Evolutionary conservation across 768 basidiomycete genomes (phyloP).

Genomic region (Gymnopilus junonius): DNA sequence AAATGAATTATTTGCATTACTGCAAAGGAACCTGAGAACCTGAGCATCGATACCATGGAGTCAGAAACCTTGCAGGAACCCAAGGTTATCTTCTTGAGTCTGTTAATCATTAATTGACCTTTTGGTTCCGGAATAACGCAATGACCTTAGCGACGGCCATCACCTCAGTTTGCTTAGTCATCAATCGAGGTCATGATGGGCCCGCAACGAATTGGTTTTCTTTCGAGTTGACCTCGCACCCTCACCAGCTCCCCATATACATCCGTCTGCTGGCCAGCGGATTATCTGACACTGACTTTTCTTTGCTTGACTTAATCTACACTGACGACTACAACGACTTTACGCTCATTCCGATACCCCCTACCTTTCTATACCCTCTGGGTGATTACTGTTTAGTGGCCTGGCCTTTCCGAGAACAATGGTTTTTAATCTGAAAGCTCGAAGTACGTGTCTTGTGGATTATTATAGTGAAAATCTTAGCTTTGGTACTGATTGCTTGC

Average conservation of each 20-base stretch:
- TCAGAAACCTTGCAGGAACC: no score
- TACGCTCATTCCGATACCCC: conserved; percentile 6
- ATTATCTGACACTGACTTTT: conserved; percentile 10
- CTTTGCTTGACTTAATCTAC: not conserved
- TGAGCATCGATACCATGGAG: no score
- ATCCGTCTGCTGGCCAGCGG: conserved; percentile 38
- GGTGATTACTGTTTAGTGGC: conserved; percentile 1
- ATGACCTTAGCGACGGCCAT: conserved; percentile 8
- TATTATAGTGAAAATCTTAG: not conserved
- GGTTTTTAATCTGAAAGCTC: conserved; percentile 2
- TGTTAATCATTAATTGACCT: no score
- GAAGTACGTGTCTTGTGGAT: conserved; percentile 11
- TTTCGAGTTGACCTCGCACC: conserved; percentile 30
- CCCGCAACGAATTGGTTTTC: conserved; percentile 1
- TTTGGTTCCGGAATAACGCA: not conserved
- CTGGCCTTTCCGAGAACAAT: conserved; percentile 7
- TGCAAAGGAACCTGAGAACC: no score
- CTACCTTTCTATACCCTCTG: not conserved
- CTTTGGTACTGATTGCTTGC: not conserved
- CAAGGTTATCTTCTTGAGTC: no score
- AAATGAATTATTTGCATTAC: no score
- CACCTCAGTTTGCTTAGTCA: conserved; percentile 8
- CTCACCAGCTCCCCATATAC: conserved; percentile 20
- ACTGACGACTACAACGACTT: conserved; percentile 16
- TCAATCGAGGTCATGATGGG: conserved; percentile 3